Base-by-base conservation (phyloP, 495 filamentous ascomycete species). In the Penicillium alfredii region DNA sequence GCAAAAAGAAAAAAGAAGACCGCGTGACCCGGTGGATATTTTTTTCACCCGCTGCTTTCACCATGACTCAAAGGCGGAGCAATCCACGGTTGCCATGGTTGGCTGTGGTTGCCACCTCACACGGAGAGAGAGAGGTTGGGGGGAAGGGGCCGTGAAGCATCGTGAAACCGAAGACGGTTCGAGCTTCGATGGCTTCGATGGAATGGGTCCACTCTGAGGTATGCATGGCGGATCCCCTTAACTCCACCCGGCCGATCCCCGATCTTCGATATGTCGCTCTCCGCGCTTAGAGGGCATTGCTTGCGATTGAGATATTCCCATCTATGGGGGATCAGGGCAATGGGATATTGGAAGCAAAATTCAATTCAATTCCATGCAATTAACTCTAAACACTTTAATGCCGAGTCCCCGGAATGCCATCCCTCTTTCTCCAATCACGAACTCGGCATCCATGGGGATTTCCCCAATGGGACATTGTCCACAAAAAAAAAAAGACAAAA, bases 11-110 rank as follows among this genome's bases (percentile, higher is more conserved):
- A 53, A 56, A 51, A 30, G 30, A 38, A 24, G 43, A 12, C 29
- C 55, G 55, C 51, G 51, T 63, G 60, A 63, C 46, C 38, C 26
- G 30, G 53, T 55, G 53, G 55, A 24, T 43, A n/a, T 8, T 9
- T 25, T 25, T n/a, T 8, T 41, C 17, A 20, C 31, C 37, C 45
- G 45, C 37, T 51, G 42, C 30, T 48, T 55, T 61, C 45, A 53
- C 59, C 45, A 55, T 58, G 52, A 50, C 42, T 52, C 48, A 50
- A 42, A 33, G 50, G 45, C 49, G 38, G 35, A 23, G 31, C 38
- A 37, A 42, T 38, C 18, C 27, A 25, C 41, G 39, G 45, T 27
- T 44, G 53, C 28, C 45, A 50, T 54, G 49, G 50, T 53, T 40
- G 51, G 51, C 24, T 32, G 19, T 11, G 22, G 30, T 53, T 44